Conservation (phyloP, 2,329 filamentous ascomycete species). For the Talaromyces marneffei region DNA sequence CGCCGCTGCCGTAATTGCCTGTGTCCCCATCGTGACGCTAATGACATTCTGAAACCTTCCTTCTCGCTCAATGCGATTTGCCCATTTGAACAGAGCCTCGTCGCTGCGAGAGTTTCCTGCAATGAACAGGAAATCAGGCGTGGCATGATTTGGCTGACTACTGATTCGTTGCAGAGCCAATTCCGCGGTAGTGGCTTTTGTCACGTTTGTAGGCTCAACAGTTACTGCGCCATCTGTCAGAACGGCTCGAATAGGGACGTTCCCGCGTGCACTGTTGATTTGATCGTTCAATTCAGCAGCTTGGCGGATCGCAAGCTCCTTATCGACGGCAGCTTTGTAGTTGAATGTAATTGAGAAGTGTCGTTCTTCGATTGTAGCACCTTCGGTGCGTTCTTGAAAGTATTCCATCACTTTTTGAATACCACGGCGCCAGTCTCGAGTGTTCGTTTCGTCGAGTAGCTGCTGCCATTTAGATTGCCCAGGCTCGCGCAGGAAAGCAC, state of each 20-base stretch:
- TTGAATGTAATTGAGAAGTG: conserved; percentile 84
- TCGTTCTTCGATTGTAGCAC: conserved; percentile 76
- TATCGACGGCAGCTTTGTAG: conserved; percentile 72
- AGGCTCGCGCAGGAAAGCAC: conserved; percentile 73
- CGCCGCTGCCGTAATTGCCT: conserved; percentile 72
- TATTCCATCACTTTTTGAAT: conserved; percentile 79
- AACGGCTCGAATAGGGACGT: conserved; percentile 74
- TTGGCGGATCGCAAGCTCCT: conserved; percentile 67
- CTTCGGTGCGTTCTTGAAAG: conserved; percentile 81
- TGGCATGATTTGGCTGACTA: conserved; percentile 27
- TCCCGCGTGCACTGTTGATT: conserved; percentile 84
- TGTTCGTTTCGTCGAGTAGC: conserved; percentile 65
- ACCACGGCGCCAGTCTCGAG: conserved; percentile 71
- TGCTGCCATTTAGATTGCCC: conserved; percentile 64
- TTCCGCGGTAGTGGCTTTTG: conserved; percentile 73
- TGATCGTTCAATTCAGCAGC: conserved; percentile 85
- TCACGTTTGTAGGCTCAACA: conserved; percentile 79
- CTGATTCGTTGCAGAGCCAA: conserved; percentile 56
- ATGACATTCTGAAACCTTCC: conserved; percentile 60
- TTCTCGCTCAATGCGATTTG: conserved; percentile 63
- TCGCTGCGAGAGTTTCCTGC: conserved; percentile 84
- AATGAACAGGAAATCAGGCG: conserved; percentile 78
- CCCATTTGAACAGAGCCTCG: conserved; percentile 88
- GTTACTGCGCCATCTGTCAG: conserved; percentile 72
- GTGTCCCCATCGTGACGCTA: conserved; percentile 75